phyloP scores from a whole-genome alignment of 2,329 filamentous ascomycete genomes.

The Phialemoniopsis sp. region DNA sequence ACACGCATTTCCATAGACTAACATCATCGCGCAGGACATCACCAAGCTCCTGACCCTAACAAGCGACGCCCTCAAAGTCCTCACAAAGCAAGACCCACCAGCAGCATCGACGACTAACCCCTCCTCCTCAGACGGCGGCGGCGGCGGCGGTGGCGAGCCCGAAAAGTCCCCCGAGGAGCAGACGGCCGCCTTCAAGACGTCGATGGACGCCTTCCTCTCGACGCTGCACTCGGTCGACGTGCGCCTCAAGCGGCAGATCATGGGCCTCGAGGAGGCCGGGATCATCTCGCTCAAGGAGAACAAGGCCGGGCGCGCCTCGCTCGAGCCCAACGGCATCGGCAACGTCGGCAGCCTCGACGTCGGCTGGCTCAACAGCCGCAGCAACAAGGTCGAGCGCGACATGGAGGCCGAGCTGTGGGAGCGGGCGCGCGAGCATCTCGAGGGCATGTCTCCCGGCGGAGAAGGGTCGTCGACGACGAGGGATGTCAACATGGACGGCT shows the following conservation, averaged over 20 bases:
- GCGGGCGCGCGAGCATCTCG: constrained; percentile 52
- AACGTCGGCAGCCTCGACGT: constrained; percentile 67
- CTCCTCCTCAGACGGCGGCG: constrained; percentile 10
- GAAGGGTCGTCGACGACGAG: constrained; percentile 1
- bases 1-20: background rate
- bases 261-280: constrained; percentile 75
- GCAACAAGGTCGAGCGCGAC: constrained; percentile 74
- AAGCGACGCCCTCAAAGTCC: constrained; percentile 58
- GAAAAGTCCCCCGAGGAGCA: constrained; percentile 36
- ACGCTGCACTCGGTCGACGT: constrained; percentile 73
- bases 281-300: constrained; percentile 55
- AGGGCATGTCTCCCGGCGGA: constrained; percentile 20
- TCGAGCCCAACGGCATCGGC: constrained; percentile 51
- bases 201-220: constrained; percentile 64
- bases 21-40: constrained; percentile 33
- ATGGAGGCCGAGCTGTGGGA: constrained; percentile 81
- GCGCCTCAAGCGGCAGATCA: constrained; percentile 69
- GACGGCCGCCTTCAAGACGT: constrained; percentile 51
- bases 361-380: constrained; percentile 84
- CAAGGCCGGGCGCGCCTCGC: constrained; percentile 23
- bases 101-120: constrained; percentile 3
- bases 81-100: constrained; percentile 39
- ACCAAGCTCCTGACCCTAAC: constrained; percentile 40
- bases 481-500: constrained; percentile 26
- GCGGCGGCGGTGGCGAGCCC: constrained; percentile 7